A percentile compares a stretch with the other conserved stretches of the same genome.
phyloP scores from a whole-genome alignment of 345 rosid species.

The Eucalyptus regnans region DNA sequence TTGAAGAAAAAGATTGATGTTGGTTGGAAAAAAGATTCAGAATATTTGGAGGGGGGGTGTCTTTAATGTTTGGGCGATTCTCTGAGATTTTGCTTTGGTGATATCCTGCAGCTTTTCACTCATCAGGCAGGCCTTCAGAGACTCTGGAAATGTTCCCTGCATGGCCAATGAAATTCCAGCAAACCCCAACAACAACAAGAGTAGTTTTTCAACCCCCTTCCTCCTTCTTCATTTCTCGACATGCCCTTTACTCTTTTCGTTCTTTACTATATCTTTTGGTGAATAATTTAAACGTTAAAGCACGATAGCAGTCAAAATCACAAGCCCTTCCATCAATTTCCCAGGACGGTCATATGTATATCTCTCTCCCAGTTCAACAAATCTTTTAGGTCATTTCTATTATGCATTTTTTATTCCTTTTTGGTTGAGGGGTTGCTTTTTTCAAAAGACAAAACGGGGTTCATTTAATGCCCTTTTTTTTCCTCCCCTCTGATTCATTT shows the following conservation, averaged over 20 bases:
- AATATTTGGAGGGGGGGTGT: neutral
- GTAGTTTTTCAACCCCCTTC: conserved; percentile 18
- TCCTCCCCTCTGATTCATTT: neutral
- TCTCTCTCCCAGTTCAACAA: neutral
- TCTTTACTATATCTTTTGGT: neutral
- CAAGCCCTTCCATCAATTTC: neutral
- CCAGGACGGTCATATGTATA: neutral
- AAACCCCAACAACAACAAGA: conserved; percentile 37
- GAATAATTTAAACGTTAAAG: neutral
- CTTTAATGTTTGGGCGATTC: neutral
- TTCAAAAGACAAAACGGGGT: neutral
- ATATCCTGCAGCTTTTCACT: conserved; percentile 70
- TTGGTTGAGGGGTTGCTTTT: neutral
- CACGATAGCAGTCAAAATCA: neutral
- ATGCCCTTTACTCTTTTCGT: neutral
- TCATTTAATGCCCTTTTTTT: neutral
- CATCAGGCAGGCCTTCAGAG: conserved; percentile 53
- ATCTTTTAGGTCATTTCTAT: neutral
- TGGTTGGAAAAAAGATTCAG: neutral
- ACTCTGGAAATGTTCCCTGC: conserved; percentile 99
- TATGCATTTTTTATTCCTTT: neutral
- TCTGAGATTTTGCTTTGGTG: conserved; percentile 8
- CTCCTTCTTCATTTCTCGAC: conserved; percentile 19
- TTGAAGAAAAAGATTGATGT: neutral
- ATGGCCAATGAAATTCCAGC: conserved; percentile 97